These are phyloP conservation scores for Capsella rubella DNA, from an alignment of 441 rosid genomes.

Conservation along the genomic window DNA sequence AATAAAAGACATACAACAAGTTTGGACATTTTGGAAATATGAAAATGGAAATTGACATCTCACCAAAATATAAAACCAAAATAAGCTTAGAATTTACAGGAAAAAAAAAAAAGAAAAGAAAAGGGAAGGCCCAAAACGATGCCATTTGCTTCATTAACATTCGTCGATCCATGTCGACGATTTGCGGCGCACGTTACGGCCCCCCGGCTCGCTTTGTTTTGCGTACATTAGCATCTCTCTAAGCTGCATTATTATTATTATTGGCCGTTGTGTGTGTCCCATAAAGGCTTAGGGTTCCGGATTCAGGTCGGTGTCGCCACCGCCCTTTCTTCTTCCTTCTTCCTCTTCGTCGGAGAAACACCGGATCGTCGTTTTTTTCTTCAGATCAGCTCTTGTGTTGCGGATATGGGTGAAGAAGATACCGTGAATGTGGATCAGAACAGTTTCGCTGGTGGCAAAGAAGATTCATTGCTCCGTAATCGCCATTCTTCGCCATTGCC, in stretches of 20 bases:
- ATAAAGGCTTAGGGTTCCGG: slow-evolving; percentile 50
- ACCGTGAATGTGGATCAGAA: slow-evolving; percentile 41
- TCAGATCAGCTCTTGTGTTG: slow-evolving; percentile 51
- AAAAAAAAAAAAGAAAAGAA: not conserved
- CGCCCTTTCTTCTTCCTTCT: slow-evolving; percentile 25
- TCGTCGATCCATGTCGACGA: slow-evolving; percentile 35
- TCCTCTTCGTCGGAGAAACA: slow-evolving; percentile 31
- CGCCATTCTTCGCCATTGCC: slow-evolving; percentile 45
- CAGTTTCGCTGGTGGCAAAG: slow-evolving; percentile 16
- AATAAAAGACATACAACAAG: not conserved
- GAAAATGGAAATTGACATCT: not conserved
- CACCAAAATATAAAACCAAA: not conserved
- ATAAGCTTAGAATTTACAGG: not conserved
- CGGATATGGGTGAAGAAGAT: slow-evolving; percentile 61
- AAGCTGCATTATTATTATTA: slow-evolving; percentile 29
- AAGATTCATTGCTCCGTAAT: slow-evolving; percentile 36
- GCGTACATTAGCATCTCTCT: slow-evolving; percentile 48
- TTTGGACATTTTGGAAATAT: not conserved
- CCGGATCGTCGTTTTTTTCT: slow-evolving; percentile 35
- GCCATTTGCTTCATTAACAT: slow-evolving; percentile 35
- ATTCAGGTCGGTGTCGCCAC: slow-evolving; percentile 46
- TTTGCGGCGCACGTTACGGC: slow-evolving; percentile 54
- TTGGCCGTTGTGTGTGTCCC: slow-evolving; percentile 35
- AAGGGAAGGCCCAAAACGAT: slow-evolving; percentile 6
- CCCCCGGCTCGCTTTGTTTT: slow-evolving; percentile 37